These are phyloP conservation scores for Botryotinia globosa DNA, from an alignment of 2,329 filamentous ascomycete genomes.

Conservation along the genomic window DNA sequence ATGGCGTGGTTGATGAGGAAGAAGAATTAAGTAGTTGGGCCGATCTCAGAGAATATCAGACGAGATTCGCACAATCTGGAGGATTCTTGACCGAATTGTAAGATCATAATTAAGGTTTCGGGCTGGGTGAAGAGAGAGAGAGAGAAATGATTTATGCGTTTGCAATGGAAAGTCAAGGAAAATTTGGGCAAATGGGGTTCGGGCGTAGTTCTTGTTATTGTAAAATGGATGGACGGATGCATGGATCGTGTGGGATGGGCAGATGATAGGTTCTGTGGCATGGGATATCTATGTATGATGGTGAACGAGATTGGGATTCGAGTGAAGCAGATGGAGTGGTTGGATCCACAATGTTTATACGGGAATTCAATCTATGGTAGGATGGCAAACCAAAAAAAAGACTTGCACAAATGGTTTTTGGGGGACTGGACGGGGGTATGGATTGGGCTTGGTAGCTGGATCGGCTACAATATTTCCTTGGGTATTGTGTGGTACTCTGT, in stretches of 20 bases:
- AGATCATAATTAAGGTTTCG: not conserved
- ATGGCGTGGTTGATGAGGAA: slow-evolving; percentile 62
- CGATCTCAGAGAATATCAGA: slow-evolving; percentile 73
- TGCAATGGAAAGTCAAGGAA: slow-evolving; percentile 6
- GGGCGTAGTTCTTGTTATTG: not conserved
- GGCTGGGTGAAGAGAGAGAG: not conserved
- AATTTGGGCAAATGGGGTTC: not conserved
- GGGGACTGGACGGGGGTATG: not conserved
- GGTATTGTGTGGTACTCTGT: not conserved
- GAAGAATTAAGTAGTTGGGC: slow-evolving; percentile 76
- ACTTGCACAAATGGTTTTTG: not conserved
- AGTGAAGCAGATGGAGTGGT: not conserved
- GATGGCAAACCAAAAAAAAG: not conserved
- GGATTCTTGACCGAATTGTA: slow-evolving; percentile 44
- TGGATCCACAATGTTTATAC: not conserved
- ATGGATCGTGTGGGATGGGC: not conserved
- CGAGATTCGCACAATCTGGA: slow-evolving; percentile 65
- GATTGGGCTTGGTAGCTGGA: not conserved
- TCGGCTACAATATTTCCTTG: not conserved
- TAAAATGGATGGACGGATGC: not conserved
- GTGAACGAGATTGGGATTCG: not conserved
- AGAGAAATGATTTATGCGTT: not conserved
- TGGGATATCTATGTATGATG: not conserved
- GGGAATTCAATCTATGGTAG: not conserved
- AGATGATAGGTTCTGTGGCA: not conserved